phyloP scores from a whole-genome alignment of 73 alveolate species.

The Paramecium caudatum region DNA sequence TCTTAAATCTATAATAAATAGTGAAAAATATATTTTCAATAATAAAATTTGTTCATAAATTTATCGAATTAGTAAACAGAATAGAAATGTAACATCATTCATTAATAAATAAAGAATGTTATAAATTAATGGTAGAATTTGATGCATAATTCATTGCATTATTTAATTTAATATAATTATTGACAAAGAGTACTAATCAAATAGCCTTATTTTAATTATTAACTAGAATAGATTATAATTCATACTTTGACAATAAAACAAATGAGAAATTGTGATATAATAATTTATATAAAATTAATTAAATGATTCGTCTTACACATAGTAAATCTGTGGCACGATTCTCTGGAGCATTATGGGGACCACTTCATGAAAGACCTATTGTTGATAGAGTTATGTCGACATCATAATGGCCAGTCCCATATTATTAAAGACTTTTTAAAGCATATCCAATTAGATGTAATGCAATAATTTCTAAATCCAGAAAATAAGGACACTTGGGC shows the following conservation, averaged over 20 bases:
- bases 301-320: conserved; percentile 54
- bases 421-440: conserved; percentile 74
- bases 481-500: conserved; percentile 71
- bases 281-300: not conserved
- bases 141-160: conserved; percentile 24
- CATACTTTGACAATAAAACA: not conserved
- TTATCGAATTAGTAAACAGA: conserved; percentile 13
- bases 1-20: conserved; percentile 21
- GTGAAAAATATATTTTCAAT: conserved; percentile 3
- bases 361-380: conserved; percentile 77
- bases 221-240: conserved; percentile 36
- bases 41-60: conserved; percentile 35
- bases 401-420: conserved; percentile 79
- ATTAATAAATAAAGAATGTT: conserved; percentile 41
- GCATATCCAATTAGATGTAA: conserved; percentile 78
- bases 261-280: conserved; percentile 17
- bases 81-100: not conserved
- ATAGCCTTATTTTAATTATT: not conserved
- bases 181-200: conserved; percentile 24
- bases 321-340: conserved; percentile 28
- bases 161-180: not conserved
- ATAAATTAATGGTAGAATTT: conserved; percentile 32
- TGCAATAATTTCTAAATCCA: no score
- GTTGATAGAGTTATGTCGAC: conserved; percentile 79
- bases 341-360: conserved; percentile 75